A percentile compares a stretch with the other conserved stretches of the same genome.
Evolutionary conservation across 805 yeast genomes (phyloP).

Genomic region (Teunomyces kruisii): DNA sequence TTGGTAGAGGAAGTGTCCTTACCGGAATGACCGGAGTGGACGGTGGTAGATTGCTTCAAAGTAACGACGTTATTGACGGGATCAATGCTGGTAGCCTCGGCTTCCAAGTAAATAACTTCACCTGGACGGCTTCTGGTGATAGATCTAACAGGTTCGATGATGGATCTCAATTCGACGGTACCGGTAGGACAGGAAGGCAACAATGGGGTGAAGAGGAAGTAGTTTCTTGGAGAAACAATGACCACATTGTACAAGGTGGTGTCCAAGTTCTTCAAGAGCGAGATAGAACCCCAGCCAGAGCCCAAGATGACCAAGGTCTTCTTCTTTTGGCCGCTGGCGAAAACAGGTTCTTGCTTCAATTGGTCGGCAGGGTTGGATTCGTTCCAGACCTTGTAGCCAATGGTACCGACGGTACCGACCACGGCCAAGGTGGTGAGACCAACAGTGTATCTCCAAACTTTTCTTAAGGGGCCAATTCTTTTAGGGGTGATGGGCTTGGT

Average conservation of each 20-base stretch:
- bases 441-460: constrained; percentile 48
- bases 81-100: constrained; percentile 84
- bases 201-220: constrained; percentile 93
- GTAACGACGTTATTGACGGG: constrained; percentile 63
- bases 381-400: constrained; percentile 55
- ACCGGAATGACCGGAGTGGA: constrained; percentile 54
- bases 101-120: constrained; percentile 82
- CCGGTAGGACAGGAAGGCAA: constrained; percentile 95
- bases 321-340: constrained; percentile 58
- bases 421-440: constrained; percentile 50
- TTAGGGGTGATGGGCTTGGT: constrained; percentile 14
- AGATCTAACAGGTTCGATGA: constrained; percentile 88
- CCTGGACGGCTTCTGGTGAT: constrained; percentile 78
- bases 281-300: constrained; percentile 94
- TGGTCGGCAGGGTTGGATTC: constrained; percentile 65
- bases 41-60: constrained; percentile 60
- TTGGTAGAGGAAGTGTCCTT: constrained; percentile 45
- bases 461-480: constrained; percentile 28
- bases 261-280: constrained; percentile 80
- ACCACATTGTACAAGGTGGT: constrained; percentile 85
- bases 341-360: constrained; percentile 55
- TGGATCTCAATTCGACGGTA: constrained; percentile 84
- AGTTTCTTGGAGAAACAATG: constrained; percentile 91
- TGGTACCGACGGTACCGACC: constrained; percentile 52
- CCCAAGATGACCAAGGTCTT: constrained; percentile 79